Base-by-base conservation (phyloP, 2,329 filamentous ascomycete genomes). In the Rutstroemia sp. region DNA sequence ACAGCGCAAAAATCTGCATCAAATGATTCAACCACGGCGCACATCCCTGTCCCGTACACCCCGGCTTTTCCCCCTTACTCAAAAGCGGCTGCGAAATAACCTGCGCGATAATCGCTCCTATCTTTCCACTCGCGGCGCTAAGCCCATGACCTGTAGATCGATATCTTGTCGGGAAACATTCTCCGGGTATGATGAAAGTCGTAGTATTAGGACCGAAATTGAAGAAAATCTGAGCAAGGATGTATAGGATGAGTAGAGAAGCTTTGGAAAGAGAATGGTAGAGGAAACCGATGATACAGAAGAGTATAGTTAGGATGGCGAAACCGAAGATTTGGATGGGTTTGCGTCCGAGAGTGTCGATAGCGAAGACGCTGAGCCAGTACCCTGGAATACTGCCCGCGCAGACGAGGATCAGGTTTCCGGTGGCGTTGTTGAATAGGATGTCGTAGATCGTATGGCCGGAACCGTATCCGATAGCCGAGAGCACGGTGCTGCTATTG, bases 321-420 rank as follows among this genome's bases (percentile, higher is more conserved):
- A 87, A 87, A 16, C 83, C 83, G 46, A 78, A 67, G 2, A 87
- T 69, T 69, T 89, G 89, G 25, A 94, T 84, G 0, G 87, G 79
- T 71, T 89, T 92, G 58, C 89, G 86, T 9, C 89, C 89, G 16
- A 92, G 64, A 1, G 80, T 89, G 70, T 92, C 89, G 58, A 91
- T 82, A 1, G 81, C 83, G 12, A 86, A 76, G 27, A 92, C 81
- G 1, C 87, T 87, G 9, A 86, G 78, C 87, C 87, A 91, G 73
- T 92, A 92, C 12, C 89, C 89, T 0, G 88, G 88, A 4, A 92
- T 81, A 14, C 87, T 84, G 39, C 88, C 88, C 5, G 88, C 88
- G 64, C 86, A 88, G 58, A 88, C 80, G 30, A 92, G 72, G 59
- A 92, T 89, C 56, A 92, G 79, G 69, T 89, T 89, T 6, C 88